These are phyloP conservation scores for Gaeumannomyces sp. DNA, from an alignment of 2,329 filamentous ascomycete species.

Conservation along the genomic window DNA sequence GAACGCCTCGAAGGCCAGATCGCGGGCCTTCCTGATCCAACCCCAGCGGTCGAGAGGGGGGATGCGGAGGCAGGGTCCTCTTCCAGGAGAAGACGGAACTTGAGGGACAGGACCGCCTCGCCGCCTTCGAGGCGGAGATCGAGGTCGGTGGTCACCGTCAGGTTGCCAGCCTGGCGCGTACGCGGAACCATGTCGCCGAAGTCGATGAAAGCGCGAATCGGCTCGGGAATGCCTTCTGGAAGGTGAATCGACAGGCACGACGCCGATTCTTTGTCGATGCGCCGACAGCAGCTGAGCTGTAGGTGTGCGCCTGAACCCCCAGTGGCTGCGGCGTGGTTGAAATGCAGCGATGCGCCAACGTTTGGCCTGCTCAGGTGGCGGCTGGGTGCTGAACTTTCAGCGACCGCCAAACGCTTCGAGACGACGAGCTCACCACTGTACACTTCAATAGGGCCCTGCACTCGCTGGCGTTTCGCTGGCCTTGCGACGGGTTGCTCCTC, in stretches of 20 bases:
- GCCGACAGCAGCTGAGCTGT: not conserved
- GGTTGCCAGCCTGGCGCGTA: not conserved
- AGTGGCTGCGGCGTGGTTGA: not conserved
- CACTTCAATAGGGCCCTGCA: conserved; percentile 2
- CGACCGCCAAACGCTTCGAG: not conserved
- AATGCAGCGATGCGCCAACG: not conserved
- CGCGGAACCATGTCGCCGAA: conserved; percentile 15
- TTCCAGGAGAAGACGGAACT: conserved; percentile 3
- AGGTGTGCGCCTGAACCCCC: not conserved
- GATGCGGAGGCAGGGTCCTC: not conserved
- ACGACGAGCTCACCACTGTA: conserved; percentile 6
- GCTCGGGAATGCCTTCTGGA: conserved; percentile 1
- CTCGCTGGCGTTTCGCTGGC: not conserved
- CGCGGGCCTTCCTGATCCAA: conserved; percentile 8
- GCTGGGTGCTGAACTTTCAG: not conserved
- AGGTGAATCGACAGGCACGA: conserved; percentile 4
- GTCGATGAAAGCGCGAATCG: not conserved
- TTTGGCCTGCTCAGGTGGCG: not conserved
- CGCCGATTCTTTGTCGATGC: not conserved
- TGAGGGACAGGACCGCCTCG: not conserved
- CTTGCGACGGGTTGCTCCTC: not conserved
- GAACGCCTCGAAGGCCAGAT: not conserved
- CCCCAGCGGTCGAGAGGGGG: not conserved
- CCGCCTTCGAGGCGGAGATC: not conserved
- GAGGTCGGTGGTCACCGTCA: not conserved